These are phyloP conservation scores for Yarrowia hollandica DNA, from an alignment of 805 yeast genomes.

Conservation along the genomic window DNA sequence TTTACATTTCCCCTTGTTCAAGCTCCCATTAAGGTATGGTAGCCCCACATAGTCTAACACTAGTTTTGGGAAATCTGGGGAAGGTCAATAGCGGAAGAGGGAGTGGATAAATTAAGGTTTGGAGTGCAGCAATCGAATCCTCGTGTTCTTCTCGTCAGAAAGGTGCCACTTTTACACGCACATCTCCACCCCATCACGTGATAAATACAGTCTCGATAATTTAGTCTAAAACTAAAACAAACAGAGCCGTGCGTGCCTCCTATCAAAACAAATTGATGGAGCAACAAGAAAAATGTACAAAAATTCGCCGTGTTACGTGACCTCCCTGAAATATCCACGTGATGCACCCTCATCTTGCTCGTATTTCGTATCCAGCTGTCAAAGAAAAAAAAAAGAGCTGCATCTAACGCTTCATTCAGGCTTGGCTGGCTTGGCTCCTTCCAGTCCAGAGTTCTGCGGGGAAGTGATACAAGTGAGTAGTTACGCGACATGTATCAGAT, in stretches of 20 bases:
- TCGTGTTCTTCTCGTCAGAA: no score
- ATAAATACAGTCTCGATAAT: no score
- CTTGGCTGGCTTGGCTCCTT: background rate
- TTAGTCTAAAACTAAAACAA: background rate
- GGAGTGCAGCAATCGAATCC: background rate
- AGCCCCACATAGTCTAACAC: conserved; percentile 21
- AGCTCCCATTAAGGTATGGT: background rate
- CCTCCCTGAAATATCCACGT: no score
- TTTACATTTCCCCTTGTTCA: no score
- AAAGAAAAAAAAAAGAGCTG: no score
- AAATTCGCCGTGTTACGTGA: no score
- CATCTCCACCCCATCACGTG: no score
- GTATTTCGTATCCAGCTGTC: background rate
- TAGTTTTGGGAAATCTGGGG: background rate
- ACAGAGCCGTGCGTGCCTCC: conserved; percentile 15
- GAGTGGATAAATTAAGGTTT: background rate
- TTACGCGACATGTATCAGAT: conserved; percentile 1
- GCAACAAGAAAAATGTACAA: no score
- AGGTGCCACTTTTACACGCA: no score
- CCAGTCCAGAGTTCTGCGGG: conserved; percentile 8
- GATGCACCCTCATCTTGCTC: background rate
- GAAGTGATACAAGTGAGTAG: background rate
- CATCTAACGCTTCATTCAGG: no score
- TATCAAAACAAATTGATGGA: no score
- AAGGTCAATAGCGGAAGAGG: no score